Evolutionary conservation across 2,329 filamentous ascomycete genomes (phyloP).

Genomic region (Bipolaris cookei): DNA sequence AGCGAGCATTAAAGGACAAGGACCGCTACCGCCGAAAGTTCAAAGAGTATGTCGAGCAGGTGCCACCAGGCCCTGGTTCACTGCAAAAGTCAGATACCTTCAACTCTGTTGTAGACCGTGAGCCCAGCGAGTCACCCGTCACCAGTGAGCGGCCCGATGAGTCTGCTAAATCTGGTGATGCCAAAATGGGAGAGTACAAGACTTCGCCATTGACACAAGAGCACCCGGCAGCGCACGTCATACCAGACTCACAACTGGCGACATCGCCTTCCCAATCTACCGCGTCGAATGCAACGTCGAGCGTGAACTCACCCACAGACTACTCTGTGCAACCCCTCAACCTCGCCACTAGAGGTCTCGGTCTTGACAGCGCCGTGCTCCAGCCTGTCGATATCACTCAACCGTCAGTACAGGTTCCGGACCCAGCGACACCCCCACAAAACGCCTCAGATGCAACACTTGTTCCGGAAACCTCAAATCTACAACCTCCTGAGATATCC

Average conservation of each 20-base stretch:
- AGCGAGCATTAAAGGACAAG: conserved; percentile 89
- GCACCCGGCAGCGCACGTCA: conserved; percentile 27
- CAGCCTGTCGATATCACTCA: conserved; percentile 21
- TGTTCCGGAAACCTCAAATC: conserved; percentile 19
- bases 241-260: conserved; percentile 41
- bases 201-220: conserved; percentile 26
- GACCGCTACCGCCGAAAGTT: conserved; percentile 90
- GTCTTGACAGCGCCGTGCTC: conserved; percentile 31
- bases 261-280: conserved; percentile 42
- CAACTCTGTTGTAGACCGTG: conserved; percentile 44
- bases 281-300: conserved; percentile 35
- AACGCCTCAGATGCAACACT: conserved; percentile 15
- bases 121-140: conserved; percentile 48
- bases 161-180: conserved; percentile 25
- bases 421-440: conserved; percentile 22
- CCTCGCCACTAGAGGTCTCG: conserved; percentile 31
- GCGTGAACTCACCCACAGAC: conserved; percentile 42
- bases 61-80: conserved; percentile 46
- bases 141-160: conserved; percentile 43
- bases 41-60: conserved; percentile 70
- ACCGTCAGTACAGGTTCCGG: conserved; percentile 17
- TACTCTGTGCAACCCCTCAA: conserved; percentile 43
- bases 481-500: conserved; percentile 46
- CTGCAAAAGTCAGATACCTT: conserved; percentile 45
- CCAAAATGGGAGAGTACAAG: conserved; percentile 32